Evolutionary conservation across 108 stramenopile species (phyloP).

Genomic region (Cylindrotheca closterium): DNA sequence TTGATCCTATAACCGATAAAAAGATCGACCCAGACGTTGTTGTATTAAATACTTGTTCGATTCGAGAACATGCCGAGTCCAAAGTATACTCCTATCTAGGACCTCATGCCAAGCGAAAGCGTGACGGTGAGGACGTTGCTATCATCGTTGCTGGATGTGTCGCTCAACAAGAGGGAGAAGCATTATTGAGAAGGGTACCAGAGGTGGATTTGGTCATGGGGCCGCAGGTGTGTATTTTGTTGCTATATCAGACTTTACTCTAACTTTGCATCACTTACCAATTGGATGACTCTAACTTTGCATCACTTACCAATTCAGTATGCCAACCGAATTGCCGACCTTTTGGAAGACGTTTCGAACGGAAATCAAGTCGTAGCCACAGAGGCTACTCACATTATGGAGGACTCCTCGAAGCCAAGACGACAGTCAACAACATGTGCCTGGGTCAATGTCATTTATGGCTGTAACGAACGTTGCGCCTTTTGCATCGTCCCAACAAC

Average conservation of each 20-base stretch:
- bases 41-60: constrained; percentile 94
- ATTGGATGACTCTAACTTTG: neutral
- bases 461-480: constrained; percentile 97
- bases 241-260: neutral
- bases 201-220: constrained; percentile 95
- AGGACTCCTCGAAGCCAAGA: constrained; percentile 92
- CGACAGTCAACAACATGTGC: constrained; percentile 78
- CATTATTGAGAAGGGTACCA: constrained; percentile 81
- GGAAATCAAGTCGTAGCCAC: constrained; percentile 96
- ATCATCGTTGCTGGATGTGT: constrained; percentile 97
- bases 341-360: constrained; percentile 90
- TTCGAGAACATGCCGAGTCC: constrained; percentile 97
- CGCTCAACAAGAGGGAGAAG: constrained; percentile 96
- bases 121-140: constrained; percentile 84
- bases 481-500: constrained; percentile 97
- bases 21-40: constrained; percentile 81
- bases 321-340: constrained; percentile 93
- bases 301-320: constrained; percentile 60
- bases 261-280: neutral
- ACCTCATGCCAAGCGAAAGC: constrained; percentile 78
- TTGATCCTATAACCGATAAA: constrained; percentile 20
- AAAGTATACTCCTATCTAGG: constrained; percentile 85
- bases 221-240: constrained; percentile 29
- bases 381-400: constrained; percentile 93
- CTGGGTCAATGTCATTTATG: constrained; percentile 96